These are phyloP conservation scores for Fusarium hainanense DNA, from an alignment of 2,329 filamentous ascomycete species.

Conservation along the genomic window DNA sequence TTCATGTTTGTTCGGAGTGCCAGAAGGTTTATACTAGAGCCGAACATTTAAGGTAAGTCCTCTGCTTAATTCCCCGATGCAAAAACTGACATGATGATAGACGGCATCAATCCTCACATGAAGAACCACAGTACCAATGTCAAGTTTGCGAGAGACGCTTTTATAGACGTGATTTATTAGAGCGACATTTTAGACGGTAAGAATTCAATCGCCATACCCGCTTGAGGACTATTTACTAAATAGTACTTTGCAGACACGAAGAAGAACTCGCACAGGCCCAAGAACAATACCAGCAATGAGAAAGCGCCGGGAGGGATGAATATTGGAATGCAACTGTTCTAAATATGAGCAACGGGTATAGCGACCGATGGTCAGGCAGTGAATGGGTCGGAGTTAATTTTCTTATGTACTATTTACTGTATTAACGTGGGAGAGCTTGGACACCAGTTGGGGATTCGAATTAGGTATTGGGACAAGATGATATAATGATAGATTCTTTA, in stretches of 20 bases:
- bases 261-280: not conserved
- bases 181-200: conserved; percentile 20
- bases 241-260: not conserved
- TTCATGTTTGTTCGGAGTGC: conserved; percentile 13
- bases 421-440: not conserved
- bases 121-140: conserved; percentile 16
- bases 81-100: not conserved
- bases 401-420: not conserved
- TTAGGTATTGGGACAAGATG: not conserved
- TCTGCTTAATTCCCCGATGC: not conserved
- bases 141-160: conserved; percentile 12
- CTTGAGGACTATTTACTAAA: not conserved
- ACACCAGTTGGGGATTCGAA: not conserved
- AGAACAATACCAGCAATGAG: not conserved
- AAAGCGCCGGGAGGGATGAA: too few relatives aligned
- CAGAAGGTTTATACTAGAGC: conserved; percentile 21
- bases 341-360: not conserved
- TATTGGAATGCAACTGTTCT: too few relatives aligned
- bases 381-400: not conserved
- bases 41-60: conserved; percentile 1
- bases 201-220: too few relatives aligned
- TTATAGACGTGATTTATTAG: conserved; percentile 8
- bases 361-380: not conserved
- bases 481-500: not conserved
- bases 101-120: conserved; percentile 10